phyloP scores from a whole-genome alignment of 345 rosid species.

The Moricandia arvensis region DNA sequence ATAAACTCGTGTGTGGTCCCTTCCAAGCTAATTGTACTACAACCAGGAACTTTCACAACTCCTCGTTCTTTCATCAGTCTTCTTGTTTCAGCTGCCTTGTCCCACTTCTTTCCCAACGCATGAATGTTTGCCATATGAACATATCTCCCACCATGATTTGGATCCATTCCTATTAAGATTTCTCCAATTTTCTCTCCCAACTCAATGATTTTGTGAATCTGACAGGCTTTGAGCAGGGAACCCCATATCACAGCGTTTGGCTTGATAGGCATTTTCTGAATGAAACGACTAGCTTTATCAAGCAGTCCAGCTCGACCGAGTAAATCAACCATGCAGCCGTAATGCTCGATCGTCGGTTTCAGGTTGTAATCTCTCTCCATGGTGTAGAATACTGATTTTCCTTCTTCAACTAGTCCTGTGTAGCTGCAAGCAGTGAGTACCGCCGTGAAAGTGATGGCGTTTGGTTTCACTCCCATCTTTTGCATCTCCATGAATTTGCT shows the following conservation, averaged over 20 bases:
- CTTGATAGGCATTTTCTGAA: slow-evolving; percentile 53
- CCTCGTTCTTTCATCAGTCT: slow-evolving; percentile 49
- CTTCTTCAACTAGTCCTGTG: slow-evolving; percentile 59
- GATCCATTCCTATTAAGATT: slow-evolving; percentile 47
- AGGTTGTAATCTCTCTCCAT: slow-evolving; percentile 45
- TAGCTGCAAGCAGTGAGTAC: slow-evolving; percentile 70
- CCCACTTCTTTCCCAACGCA: slow-evolving; percentile 57
- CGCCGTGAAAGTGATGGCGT: slow-evolving; percentile 62
- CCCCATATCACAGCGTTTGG: slow-evolving; percentile 72
- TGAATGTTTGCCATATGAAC: slow-evolving; percentile 60
- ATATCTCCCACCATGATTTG: slow-evolving; percentile 57
- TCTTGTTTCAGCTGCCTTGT: slow-evolving; percentile 55
- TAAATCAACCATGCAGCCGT: slow-evolving; percentile 79
- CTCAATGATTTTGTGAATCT: slow-evolving; percentile 47
- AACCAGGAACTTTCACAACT: slow-evolving; percentile 58
- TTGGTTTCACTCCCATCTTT: slow-evolving; percentile 57
- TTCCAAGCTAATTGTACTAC: slow-evolving; percentile 54
- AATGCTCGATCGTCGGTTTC: slow-evolving; percentile 70
- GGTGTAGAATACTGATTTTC: slow-evolving; percentile 49
- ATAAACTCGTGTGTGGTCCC: slow-evolving; percentile 57
- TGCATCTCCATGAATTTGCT: slow-evolving; percentile 55
- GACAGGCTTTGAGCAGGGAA: slow-evolving; percentile 64
- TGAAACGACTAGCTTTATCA: slow-evolving; percentile 48
- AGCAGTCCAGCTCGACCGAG: slow-evolving; percentile 72
- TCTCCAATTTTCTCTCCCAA: slow-evolving; percentile 60